A percentile compares a stretch with the other conserved stretches of the same genome.
Conservation (phyloP, 139 green algal species). For the Microglena sp. region DNA sequence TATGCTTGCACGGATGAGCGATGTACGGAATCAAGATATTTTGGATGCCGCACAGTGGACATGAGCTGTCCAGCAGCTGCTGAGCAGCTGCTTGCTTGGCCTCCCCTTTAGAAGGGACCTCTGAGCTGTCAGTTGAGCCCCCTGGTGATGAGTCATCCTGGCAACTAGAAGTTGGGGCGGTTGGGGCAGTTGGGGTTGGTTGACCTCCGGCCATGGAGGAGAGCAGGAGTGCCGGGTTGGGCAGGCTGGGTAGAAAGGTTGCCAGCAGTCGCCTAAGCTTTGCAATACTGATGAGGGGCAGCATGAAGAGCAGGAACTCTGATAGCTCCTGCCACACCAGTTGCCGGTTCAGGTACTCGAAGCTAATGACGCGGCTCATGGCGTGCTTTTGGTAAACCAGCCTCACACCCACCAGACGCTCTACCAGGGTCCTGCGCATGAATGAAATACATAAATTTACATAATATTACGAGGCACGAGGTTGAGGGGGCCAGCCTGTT, state of each 20-base stretch:
- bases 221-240: constrained; percentile 4
- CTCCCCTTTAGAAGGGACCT: not conserved
- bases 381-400: constrained; percentile 65
- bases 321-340: constrained; percentile 79
- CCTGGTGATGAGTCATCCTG: no score
- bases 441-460: no score
- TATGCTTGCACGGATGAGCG: constrained; percentile 72
- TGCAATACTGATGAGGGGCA: constrained; percentile 57
- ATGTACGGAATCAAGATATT: constrained; percentile 43
- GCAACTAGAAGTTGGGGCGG: no score
- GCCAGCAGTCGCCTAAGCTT: constrained; percentile 12
- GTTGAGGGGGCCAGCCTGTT: no score
- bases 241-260: constrained; percentile 3
- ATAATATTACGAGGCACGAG: not conserved
- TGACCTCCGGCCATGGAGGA: no score
- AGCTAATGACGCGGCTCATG: constrained; percentile 67
- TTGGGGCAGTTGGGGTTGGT: no score
- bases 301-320: constrained; percentile 75
- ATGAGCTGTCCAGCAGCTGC: constrained; percentile 8
- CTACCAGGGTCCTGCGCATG: constrained; percentile 56
- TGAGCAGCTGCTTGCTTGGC: not conserved
- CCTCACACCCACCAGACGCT: constrained; percentile 57
- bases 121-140: no score
- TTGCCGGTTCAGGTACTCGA: constrained; percentile 92
- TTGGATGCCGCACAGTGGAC: constrained; percentile 38